Evolutionary conservation across 768 basidiomycete genomes (phyloP), one percentile per base, ranked within the genome.

Genomic region (Dendrothele bispora): DNA sequence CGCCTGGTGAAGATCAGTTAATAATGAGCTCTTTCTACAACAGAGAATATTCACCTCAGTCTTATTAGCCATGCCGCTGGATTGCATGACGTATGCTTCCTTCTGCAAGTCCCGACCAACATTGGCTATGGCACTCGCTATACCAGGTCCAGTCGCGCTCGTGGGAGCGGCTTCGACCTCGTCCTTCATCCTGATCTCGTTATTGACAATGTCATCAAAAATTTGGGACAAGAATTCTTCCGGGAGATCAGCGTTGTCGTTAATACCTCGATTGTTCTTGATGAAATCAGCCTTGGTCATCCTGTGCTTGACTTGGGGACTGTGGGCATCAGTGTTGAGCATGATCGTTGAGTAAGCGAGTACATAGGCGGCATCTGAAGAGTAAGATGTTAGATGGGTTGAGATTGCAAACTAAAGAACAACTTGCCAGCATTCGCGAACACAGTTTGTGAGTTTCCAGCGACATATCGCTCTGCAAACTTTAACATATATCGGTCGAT

Each of bases 401-500:
- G 26, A 32, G 38, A 39, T n/a, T 22, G 8, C 17, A 24, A 15
- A 1, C 27, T 18, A 24, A 22, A 4, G 41, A 37, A 39, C 21
- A 7, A 69, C 85, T 46, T 52, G 91, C 91, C 95, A 59, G 97
- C 97, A 66, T 98, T 98, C 42, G 91, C 88, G 60, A 98, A 99
- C 2, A 82, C 77, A 1, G 88, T 89, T 55, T 85, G 80, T 0
- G 83, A 68, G 64, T 98, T 98, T 47, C 86, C 86, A 11, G 86
- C 90, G 52, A 98, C 93, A 64, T 93, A 99, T 28, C 94, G 82
- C 64, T 98, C 95, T 7, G 97, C 95, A 60, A 98, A 99, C 66
- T 99, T 99, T 46, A 98, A 82, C 92, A 99, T 95, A 70, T 83
- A 98, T 7, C 97, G 85, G 77, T 99, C 97, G 56, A 99, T 98